Percentiles rank a stretch among this genome's conserved stretches.
phyloP scores from a whole-genome alignment of 1,284 basidiomycete genomes.

The Irpex sp. region DNA sequence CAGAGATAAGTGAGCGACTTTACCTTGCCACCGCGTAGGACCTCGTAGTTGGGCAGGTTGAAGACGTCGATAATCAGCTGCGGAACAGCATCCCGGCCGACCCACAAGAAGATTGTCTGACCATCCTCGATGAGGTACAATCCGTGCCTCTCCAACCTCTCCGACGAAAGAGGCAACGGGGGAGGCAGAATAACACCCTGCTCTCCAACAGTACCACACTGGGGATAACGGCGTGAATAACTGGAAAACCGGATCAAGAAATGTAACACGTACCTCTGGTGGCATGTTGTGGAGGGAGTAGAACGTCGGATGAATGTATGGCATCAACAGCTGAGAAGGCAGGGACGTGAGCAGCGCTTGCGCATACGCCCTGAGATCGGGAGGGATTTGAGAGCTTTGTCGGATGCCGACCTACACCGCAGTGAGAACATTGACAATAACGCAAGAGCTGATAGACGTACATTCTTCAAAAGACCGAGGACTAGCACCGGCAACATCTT shows the following conservation, averaged over 20 bases:
- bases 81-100: conserved; percentile 95
- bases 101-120: conserved; percentile 97
- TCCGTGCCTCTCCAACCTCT: conserved; percentile 92
- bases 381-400: conserved; percentile 94
- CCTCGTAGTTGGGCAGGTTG: conserved; percentile 84
- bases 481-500: conserved; percentile 90
- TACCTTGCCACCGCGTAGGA: conserved; percentile 90
- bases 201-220: conserved; percentile 82
- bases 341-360: conserved; percentile 91
- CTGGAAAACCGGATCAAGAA: too few species aligned
- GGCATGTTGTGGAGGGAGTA: conserved; percentile 98
- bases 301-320: conserved; percentile 93
- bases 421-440: background rate
- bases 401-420: conserved; percentile 77
- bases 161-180: conserved; percentile 89
- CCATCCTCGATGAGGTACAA: conserved; percentile 97
- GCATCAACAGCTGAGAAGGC: conserved; percentile 87
- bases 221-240: background rate
- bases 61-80: conserved; percentile 95
- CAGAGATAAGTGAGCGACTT: conserved; percentile 15
- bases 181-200: conserved; percentile 80
- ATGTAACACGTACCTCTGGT: conserved; percentile 58
- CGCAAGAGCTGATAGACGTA: conserved; percentile 34
- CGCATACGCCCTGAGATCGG: conserved; percentile 94
- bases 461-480: conserved; percentile 92